Evolutionary conservation across 2,329 filamentous ascomycete genomes (phyloP).

Genomic region (Aspergillus luchuensis): DNA sequence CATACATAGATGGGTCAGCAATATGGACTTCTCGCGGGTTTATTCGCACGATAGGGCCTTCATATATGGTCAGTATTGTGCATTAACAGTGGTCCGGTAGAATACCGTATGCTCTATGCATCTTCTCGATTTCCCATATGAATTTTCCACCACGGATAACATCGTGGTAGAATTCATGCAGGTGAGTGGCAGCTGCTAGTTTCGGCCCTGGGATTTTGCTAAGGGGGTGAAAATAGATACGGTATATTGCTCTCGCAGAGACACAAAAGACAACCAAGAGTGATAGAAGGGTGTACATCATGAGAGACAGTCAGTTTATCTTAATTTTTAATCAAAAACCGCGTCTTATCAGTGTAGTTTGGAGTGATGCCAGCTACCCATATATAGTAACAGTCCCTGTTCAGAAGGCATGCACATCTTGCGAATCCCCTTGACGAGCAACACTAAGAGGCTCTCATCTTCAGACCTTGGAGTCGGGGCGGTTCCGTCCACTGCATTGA

Average conservation of each 20-base stretch:
- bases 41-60: slow-evolving; percentile 31
- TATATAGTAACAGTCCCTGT: background rate
- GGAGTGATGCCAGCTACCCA: background rate
- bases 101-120: slow-evolving; percentile 40
- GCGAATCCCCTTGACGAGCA: background rate
- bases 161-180: slow-evolving; percentile 40
- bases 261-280: background rate
- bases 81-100: background rate
- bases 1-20: slow-evolving; percentile 34
- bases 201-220: slow-evolving; percentile 35
- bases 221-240: slow-evolving; percentile 30
- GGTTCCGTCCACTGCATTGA: too few relatives aligned
- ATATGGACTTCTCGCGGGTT: slow-evolving; percentile 40
- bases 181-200: slow-evolving; percentile 34
- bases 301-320: background rate
- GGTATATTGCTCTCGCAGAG: background rate
- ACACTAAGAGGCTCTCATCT: background rate
- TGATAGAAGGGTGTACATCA: background rate
- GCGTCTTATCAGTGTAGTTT: background rate
- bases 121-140: slow-evolving; percentile 29
- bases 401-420: background rate
- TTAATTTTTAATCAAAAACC: too few relatives aligned
- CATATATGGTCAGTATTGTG: background rate
- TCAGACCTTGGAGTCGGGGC: background rate
- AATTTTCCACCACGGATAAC: slow-evolving; percentile 34